These are phyloP conservation scores for Porodaedalea pini DNA, from an alignment of 1,284 basidiomycete genomes.

Conservation along the genomic window DNA sequence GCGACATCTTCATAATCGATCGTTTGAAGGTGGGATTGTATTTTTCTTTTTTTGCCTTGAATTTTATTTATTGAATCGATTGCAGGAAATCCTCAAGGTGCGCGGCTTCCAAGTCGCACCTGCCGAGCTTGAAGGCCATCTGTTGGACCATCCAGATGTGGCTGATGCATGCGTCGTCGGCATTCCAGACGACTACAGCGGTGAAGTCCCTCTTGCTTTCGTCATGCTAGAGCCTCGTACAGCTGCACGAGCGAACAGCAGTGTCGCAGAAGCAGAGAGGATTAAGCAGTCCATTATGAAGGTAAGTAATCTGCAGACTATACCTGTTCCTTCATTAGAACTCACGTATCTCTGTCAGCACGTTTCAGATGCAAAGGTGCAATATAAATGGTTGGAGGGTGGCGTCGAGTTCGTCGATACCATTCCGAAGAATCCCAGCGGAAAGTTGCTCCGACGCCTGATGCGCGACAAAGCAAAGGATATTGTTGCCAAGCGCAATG, in stretches of 20 bases:
- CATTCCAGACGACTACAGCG: slow-evolving; percentile 71
- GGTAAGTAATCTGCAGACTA: slow-evolving; percentile 32
- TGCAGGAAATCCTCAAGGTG: slow-evolving; percentile 19
- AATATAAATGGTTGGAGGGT: slow-evolving; percentile 69
- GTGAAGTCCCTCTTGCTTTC: slow-evolving; percentile 74
- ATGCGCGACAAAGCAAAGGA: slow-evolving; percentile 47
- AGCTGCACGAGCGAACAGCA: slow-evolving; percentile 35
- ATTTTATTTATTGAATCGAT: background rate
- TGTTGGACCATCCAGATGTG: slow-evolving; percentile 69
- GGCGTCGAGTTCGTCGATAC: slow-evolving; percentile 64
- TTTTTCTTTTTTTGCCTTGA: slow-evolving; percentile 4
- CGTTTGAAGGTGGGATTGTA: slow-evolving; percentile 52
- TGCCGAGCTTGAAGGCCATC: slow-evolving; percentile 70
- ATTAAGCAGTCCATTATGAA: slow-evolving; percentile 46
- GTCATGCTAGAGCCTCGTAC: slow-evolving; percentile 51
- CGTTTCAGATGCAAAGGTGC: slow-evolving; percentile 63
- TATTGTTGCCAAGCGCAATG: slow-evolving; percentile 2
- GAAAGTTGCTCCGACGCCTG: slow-evolving; percentile 58
- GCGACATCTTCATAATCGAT: slow-evolving; percentile 63
- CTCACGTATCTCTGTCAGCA: slow-evolving; percentile 39
- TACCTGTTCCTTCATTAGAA: background rate
- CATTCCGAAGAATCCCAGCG: slow-evolving; percentile 71
- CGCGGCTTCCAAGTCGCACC: slow-evolving; percentile 34
- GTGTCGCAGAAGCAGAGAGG: slow-evolving; percentile 34
- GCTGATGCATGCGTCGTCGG: slow-evolving; percentile 73